phyloP scores from a whole-genome alignment of 352 stramenopile species.

The Phytophthora palmivora region DNA sequence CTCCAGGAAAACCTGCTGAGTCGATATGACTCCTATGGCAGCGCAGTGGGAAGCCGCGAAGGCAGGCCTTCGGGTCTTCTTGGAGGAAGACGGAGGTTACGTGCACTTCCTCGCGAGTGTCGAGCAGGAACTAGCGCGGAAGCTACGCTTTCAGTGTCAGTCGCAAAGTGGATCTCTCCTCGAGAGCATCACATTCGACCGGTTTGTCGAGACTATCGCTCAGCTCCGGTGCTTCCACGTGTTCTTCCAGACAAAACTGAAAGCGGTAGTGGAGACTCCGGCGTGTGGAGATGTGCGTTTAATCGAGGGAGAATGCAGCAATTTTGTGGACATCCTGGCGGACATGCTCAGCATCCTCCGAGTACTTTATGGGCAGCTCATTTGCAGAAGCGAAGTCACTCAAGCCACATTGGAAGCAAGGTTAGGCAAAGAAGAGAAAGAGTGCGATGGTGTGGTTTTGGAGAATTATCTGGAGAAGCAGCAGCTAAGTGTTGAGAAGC shows the following conservation, averaged over 20 bases:
- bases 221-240: constrained; percentile 34
- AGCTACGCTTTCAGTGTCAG: constrained; percentile 27
- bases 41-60: constrained; percentile 34
- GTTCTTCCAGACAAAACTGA: constrained; percentile 42
- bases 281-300: constrained; percentile 9
- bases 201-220: constrained; percentile 28
- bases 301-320: constrained; percentile 21
- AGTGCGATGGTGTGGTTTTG: constrained; percentile 22
- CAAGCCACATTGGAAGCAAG: constrained; percentile 17
- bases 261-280: constrained; percentile 7
- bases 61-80: constrained; percentile 27
- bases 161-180: constrained; percentile 17
- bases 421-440: not conserved
- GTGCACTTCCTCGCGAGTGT: constrained; percentile 31
- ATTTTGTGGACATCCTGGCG: constrained; percentile 30
- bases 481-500: constrained; percentile 24
- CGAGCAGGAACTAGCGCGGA: constrained; percentile 25
- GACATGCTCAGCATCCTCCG: constrained; percentile 41
- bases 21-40: too few species aligned
- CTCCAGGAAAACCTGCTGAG: too few species aligned
- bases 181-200: constrained; percentile 24
- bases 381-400: constrained; percentile 23
- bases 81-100: constrained; percentile 40
- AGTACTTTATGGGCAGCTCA: constrained; percentile 35
- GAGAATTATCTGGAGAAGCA: constrained; percentile 29